These are phyloP conservation scores for Microstegium vimineum DNA, from an alignment of 176 grass and related monocot species.

Conservation along the genomic window DNA sequence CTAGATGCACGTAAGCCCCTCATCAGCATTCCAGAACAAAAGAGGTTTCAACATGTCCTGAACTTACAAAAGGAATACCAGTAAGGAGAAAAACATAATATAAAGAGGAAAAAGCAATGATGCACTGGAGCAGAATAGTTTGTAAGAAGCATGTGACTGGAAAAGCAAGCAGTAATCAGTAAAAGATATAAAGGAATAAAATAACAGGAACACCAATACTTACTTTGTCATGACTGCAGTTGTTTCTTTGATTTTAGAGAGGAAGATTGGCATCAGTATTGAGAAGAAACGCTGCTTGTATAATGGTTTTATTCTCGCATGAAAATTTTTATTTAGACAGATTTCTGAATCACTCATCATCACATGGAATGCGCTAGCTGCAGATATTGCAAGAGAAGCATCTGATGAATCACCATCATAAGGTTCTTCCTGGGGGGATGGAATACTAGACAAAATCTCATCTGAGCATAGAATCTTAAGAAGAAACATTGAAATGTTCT, in stretches of 20 bases:
- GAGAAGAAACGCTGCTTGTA: slow-evolving; percentile 99
- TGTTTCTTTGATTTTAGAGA: slow-evolving; percentile 73
- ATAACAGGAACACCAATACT: slow-evolving; percentile 12
- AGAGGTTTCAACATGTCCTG: background rate
- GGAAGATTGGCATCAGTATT: slow-evolving; percentile 69
- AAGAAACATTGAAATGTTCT: slow-evolving; percentile 81
- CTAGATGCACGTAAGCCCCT: background rate
- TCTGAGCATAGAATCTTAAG: slow-evolving; percentile 59
- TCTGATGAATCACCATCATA: slow-evolving; percentile 10
- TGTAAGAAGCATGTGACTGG: background rate
- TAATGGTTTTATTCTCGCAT: slow-evolving; percentile 83
- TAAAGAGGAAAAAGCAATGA: background rate
- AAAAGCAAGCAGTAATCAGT: background rate
- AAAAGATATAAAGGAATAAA: background rate
- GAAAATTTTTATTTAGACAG: slow-evolving; percentile 87
- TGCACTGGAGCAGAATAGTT: background rate
- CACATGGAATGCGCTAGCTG: slow-evolving; percentile 79
- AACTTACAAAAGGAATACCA: background rate
- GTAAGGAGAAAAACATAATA: background rate
- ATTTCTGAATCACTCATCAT: slow-evolving; percentile 89
- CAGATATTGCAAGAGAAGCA: slow-evolving; percentile 47
- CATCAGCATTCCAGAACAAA: background rate
- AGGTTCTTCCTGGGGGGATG: slow-evolving; percentile 23
- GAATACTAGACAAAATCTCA: slow-evolving; percentile 12
- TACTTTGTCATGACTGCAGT: slow-evolving; percentile 43